Percentiles rank a stretch among this genome's conserved stretches.
Conservation (phyloP, 495 filamentous ascomycete species). For the Tuber microsphaerosporum region DNA sequence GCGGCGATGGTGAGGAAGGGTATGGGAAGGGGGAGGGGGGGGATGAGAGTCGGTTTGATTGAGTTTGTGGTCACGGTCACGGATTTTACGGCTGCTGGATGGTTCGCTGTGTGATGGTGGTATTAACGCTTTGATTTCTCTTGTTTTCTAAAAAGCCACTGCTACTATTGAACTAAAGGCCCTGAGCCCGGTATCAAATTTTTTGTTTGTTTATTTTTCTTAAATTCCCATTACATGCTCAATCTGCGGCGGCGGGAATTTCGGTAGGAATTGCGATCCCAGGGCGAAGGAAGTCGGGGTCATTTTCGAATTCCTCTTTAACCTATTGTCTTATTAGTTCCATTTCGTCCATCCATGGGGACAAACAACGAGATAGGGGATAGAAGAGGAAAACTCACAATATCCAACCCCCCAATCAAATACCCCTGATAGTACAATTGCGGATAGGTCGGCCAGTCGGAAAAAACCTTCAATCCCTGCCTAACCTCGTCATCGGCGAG, state of each 20-base stretch:
- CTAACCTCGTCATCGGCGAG: conserved; percentile 94
- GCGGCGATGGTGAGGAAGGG: conserved; percentile 35
- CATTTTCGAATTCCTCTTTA: conserved; percentile 56
- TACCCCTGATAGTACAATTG: conserved; percentile 79
- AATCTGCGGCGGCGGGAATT: not conserved
- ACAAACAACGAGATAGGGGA: not conserved
- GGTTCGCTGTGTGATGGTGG: not conserved
- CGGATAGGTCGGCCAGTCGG: conserved; percentile 95
- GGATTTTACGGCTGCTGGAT: not conserved
- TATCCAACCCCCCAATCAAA: conserved; percentile 88
- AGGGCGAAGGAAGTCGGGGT: conserved; percentile 58
- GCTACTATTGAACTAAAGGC: not conserved
- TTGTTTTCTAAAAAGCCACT: conserved; percentile 8
- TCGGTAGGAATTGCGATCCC: conserved; percentile 24
- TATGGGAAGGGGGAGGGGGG: conserved; percentile 42
- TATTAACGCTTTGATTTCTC: not conserved
- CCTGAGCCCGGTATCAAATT: conserved; percentile 2
- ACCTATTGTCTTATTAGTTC: conserved; percentile 43
- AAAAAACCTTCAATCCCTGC: conserved; percentile 88
- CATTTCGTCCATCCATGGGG: not conserved
- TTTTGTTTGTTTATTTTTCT: not conserved
- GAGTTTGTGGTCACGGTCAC: not conserved
- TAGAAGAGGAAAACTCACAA: conserved; percentile 58
- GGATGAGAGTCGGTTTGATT: conserved; percentile 25
- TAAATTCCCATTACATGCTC: not conserved